Base-by-base conservation (phyloP, 805 yeast species). In the Naumovozyma baii region DNA sequence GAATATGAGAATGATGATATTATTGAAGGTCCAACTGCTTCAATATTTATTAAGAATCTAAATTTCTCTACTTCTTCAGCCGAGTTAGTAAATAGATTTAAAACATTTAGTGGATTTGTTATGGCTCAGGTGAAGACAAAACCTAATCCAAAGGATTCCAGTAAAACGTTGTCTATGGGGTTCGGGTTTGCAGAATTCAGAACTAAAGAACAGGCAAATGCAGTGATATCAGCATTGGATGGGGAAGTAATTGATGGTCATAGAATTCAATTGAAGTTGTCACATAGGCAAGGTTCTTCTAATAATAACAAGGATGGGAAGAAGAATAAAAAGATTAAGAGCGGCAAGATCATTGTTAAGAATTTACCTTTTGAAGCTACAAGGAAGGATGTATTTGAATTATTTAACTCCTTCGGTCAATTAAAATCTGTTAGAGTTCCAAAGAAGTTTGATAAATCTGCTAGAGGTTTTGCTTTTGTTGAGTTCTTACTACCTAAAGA, bases 401-500 rank as follows among this genome's bases (percentile, higher is more conserved):
- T 92, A 48, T 88, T 92, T 64, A 87, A 92, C 42, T 80, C 97
- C 1, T 92, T 90, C 66, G 98, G 98, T 42, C 88, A 84, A 63
- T 70, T 92, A 55, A 85, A 88, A 54, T 83, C 96, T 2, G 96
- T 88, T 33, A 78, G 98, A 57, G 90, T 92, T 36, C 98, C 98
- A 25, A 83, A 83, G 75, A 92, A 92, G 61, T 88, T 90, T 67
- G 94, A 92, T 70, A 83, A 82, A 57, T 74, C 86, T 29, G 94
- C 96, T 10, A 78, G 98, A 59, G 98, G 98, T 59, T 92, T 92
- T 69, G 98, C 97, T 0, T 92, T 92, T 61, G 95, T 94, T 34
- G 98, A 92, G 64, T 92, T 83, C 57, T 68, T 83, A 9, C 67
- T 92, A 31, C 72, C 84, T 17, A 79, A 85, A 60, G 98, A 92